Base-by-base conservation (phyloP, 116 monocot species). In the Papilionanthe hybrid region DNA sequence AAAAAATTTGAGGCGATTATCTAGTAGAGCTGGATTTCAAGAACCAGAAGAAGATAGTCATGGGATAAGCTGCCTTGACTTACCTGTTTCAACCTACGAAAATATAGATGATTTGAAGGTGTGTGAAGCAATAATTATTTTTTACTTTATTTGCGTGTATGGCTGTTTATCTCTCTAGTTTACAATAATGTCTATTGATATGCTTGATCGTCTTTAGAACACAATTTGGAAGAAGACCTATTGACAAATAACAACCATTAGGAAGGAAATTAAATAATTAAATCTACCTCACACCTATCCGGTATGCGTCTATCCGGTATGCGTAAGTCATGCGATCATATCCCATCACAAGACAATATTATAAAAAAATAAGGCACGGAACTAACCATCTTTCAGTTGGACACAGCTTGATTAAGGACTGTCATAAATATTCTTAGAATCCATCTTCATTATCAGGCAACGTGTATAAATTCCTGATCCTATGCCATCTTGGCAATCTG, bases 1-100 rank as follows among this genome's bases (percentile, higher is more conserved):
- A 29, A 89, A 82, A 86, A 86, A 68, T 82, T 18, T 85, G 58
- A 89, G 94, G 85, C 86, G 88, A 81, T 77, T 81, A 65, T 84
- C 86, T 75, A 63, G 72, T 57, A 89, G 84, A 84, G 45, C 77
- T 79, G 83, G 77, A 55, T 79, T 82, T 84, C 56, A 81, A 72
- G 67, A 79, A 72, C 84, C 79, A 72, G 25, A 80, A 27, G 72
- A 77, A 78, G 78, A 85, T 84, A 53, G 22, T 66, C 66, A 81
- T 75, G 56, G 44, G 22, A 57, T 76, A 75, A 81, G 85, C 5
- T 32, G 69, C 69, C 15, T 69, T 69, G 32, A 69, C 72, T 60
- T 60, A 60, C 23, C 60, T 60, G 23, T 25, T 60, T 60, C 60
- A 23, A 25, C 25, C 7, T 22, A 60, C 9, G 60, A 60, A 8